A percentile compares a stretch with the other conserved stretches of the same genome.
Evolutionary conservation across 2,329 filamentous ascomycete species (phyloP).

Genomic region (Chrysoporthe austroafricana): DNA sequence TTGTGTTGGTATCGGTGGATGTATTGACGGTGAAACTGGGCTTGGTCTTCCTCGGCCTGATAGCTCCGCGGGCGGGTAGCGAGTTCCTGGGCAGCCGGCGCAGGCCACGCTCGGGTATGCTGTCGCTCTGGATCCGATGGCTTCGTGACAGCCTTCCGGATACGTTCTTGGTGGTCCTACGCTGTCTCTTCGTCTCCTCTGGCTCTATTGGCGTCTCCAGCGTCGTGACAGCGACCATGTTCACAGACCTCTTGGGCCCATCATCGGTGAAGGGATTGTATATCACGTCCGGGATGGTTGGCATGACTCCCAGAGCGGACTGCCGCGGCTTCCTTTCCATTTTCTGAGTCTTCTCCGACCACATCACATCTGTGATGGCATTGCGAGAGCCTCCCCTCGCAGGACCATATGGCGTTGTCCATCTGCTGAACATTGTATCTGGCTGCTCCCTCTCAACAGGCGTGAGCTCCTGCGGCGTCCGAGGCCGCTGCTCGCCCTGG

Average conservation of each 20-base stretch:
- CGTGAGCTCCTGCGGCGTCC: background rate
- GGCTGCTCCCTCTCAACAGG: background rate
- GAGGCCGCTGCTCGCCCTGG: background rate
- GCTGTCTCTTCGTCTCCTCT: background rate
- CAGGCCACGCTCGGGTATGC: background rate
- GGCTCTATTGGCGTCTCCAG: background rate
- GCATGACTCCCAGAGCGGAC: background rate
- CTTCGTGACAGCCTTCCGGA: background rate
- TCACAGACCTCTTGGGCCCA: background rate
- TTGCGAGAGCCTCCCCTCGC: background rate
- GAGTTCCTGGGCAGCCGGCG: background rate
- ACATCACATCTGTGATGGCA: background rate
- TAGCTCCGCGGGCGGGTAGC: background rate
- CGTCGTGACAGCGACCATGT: constrained; percentile 4
- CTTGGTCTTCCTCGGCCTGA: background rate
- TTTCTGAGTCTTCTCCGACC: background rate
- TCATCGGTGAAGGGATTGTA: background rate
- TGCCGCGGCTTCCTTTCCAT: background rate
- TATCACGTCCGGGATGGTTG: background rate
- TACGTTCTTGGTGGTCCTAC: background rate
- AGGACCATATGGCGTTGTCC: constrained; percentile 2
- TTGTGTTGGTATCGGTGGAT: background rate
- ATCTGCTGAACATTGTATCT: background rate
- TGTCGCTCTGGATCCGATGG: background rate
- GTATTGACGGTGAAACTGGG: constrained; percentile 1